Percentiles rank a stretch among this genome's conserved stretches.
These are phyloP conservation scores for Zygosaccharomyces pseudobailii DNA, from an alignment of 1,139 yeast species.

Conservation along the genomic window DNA sequence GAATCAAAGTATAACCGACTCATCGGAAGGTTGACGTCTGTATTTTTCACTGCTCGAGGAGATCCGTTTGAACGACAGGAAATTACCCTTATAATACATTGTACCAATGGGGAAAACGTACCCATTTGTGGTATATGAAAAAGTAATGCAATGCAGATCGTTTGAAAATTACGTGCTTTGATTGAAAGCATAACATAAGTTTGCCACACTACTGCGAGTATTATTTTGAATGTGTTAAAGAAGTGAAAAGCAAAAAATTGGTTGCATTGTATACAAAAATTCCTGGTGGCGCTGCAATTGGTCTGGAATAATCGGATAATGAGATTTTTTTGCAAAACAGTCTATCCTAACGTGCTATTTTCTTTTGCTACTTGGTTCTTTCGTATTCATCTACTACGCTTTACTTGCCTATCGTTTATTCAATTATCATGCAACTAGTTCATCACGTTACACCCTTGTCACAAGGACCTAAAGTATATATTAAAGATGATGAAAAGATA, in stretches of 20 bases:
- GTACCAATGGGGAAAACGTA: neutral
- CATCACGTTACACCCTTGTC: neutral
- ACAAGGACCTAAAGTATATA: neutral
- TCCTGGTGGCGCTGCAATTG: neutral
- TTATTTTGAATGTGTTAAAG: neutral
- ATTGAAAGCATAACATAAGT: too few relatives aligned
- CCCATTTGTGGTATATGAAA: neutral
- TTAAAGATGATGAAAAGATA: neutral
- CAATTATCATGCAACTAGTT: neutral
- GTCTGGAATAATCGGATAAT: neutral
- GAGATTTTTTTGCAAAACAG: neutral
- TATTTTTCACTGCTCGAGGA: neutral
- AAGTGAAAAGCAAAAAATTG: neutral
- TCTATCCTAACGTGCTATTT: neutral
- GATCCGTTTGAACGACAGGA: neutral
- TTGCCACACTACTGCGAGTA: neutral
- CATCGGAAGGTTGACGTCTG: neutral
- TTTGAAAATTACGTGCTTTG: neutral
- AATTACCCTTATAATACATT: neutral
- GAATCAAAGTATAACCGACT: neutral
- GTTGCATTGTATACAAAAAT: neutral
- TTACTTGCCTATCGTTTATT: neutral
- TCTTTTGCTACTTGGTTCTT: neutral
- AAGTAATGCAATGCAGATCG: neutral
- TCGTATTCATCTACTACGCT: neutral